phyloP scores from a whole-genome alignment of 495 filamentous ascomycete genomes.

The Penicillium daleae region DNA sequence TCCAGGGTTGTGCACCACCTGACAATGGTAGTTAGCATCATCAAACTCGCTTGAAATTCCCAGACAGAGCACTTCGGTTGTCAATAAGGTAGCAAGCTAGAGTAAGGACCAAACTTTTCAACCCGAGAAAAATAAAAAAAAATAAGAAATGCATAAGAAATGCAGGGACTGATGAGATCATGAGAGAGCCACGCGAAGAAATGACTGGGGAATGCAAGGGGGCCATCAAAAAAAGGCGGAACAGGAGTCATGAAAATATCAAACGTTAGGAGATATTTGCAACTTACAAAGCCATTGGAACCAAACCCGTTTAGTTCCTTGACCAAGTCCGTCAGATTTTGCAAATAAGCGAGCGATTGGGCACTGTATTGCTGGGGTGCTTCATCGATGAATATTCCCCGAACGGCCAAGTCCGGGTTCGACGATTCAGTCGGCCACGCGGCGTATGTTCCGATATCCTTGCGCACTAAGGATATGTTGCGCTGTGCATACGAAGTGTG shows the following conservation, averaged over 20 bases:
- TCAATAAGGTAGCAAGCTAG: slow-evolving; percentile 5
- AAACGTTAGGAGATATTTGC: slow-evolving; percentile 6
- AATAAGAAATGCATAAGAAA: background rate
- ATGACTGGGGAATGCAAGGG: slow-evolving; percentile 6
- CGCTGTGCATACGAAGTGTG: slow-evolving; percentile 53
- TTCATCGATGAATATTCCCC: slow-evolving; percentile 54
- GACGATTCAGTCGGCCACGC: slow-evolving; percentile 47
- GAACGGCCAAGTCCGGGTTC: slow-evolving; percentile 42
- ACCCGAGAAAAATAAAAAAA: slow-evolving; percentile 6
- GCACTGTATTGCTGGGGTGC: slow-evolving; percentile 48
- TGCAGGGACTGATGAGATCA: background rate
- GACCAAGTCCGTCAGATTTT: slow-evolving; percentile 41
- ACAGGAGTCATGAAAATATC: slow-evolving; percentile 9
- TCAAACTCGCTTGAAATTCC: slow-evolving; percentile 25
- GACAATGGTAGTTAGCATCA: slow-evolving; percentile 18
- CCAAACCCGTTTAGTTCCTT: slow-evolving; percentile 41
- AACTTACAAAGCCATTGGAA: slow-evolving; percentile 45
- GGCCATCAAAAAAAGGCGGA: slow-evolving; percentile 5
- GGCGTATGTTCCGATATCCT: slow-evolving; percentile 53
- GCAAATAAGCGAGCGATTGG: slow-evolving; percentile 39
- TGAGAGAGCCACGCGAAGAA: background rate
- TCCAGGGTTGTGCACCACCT: slow-evolving; percentile 57
- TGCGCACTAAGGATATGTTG: slow-evolving; percentile 39
- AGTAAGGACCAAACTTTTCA: background rate
- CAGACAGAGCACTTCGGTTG: slow-evolving; percentile 8